Base-by-base conservation (phyloP, 176 grass and related monocot species). In the Ananas comosus region DNA sequence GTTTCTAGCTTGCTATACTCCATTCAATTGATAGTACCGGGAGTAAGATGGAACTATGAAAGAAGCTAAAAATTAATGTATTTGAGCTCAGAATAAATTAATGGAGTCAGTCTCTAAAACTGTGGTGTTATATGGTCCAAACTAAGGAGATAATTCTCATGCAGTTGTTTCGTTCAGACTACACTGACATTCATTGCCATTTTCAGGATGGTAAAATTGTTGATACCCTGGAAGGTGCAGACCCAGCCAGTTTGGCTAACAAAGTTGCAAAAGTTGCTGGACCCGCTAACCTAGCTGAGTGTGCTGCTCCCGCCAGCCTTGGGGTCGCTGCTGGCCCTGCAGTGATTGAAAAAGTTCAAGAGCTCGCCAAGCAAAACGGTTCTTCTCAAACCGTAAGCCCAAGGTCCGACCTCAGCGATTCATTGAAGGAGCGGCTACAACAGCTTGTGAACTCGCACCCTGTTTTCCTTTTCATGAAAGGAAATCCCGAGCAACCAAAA, bases 391-490 rank as follows among this genome's bases (percentile, higher is more conserved):
- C 51, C 67, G 69, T 76, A 73, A 77, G 69, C 68, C 48, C 19
- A 72, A 64, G n/a, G 63, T n/a, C 68, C 23, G 70, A 51, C 14
- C 27, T 51, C 16, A 65, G 23, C 65, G 84, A 74, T 70, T 42
- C 53, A 57, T 71, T 99, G 64, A 91, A 87, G 23, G 69, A 76
- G 49, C 85, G 70, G n/a, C 72, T 99, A 74, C 83, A 88, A 66
- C 80, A 86, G 75, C 85, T 99, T 83, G 84, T 99, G 74, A 87
- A 93, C 69, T 93, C 94, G 54, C 68, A 83, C 78, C 82, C 78
- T 23, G 77, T 99, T 56, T 82, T 99, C 61, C 76, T 99, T 64
- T 91, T 99, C 64, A 93, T 99, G 90, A 99, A 99, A 82, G 94
- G 94, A 77, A 86, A 48, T 73, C 87, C 87, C 48, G 87, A 88